Evolutionary conservation across 768 basidiomycete genomes (phyloP).

Genomic region (Gelatoporia subvermispora): DNA sequence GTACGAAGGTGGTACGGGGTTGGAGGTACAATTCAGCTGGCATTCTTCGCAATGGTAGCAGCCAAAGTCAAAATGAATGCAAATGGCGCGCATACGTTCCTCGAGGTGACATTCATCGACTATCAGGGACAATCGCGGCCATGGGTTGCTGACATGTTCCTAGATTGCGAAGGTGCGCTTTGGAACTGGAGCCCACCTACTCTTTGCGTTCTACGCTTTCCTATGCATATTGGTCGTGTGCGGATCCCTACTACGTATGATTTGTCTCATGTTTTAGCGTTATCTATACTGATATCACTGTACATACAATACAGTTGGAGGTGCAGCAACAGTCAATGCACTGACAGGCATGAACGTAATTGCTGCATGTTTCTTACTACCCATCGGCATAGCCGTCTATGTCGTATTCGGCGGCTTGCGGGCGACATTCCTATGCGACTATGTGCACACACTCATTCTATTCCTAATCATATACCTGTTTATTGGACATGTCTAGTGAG

Average conservation of each 20-base stretch:
- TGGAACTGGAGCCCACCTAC: slow-evolving; percentile 40
- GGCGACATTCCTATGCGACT: slow-evolving; percentile 27
- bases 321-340: slow-evolving; percentile 25
- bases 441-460: slow-evolving; percentile 22
- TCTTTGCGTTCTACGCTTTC: slow-evolving; percentile 51
- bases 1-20: slow-evolving; percentile 43
- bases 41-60: slow-evolving; percentile 48
- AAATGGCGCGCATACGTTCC: slow-evolving; percentile 51
- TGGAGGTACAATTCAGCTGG: slow-evolving; percentile 49
- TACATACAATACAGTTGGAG: slow-evolving; percentile 14
- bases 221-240: slow-evolving; percentile 48
- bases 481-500: slow-evolving; percentile 20
- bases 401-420: slow-evolving; percentile 26
- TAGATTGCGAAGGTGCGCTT: slow-evolving; percentile 47
- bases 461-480: slow-evolving; percentile 26
- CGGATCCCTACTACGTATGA: slow-evolving; percentile 44
- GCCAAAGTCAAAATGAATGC: slow-evolving; percentile 58
- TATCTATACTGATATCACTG: slow-evolving; percentile 23
- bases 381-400: slow-evolving; percentile 26
- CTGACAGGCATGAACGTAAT: slow-evolving; percentile 26
- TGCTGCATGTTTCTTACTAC: slow-evolving; percentile 25
- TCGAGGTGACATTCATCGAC: slow-evolving; percentile 29
- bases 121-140: neutral
- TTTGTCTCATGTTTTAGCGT: slow-evolving; percentile 1
- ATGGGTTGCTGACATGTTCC: neutral